Percentiles rank a stretch among this genome's conserved stretches.
Conservation (phyloP, 202 grass and related monocot genomes). For the Cymbopogon flexuosus region DNA sequence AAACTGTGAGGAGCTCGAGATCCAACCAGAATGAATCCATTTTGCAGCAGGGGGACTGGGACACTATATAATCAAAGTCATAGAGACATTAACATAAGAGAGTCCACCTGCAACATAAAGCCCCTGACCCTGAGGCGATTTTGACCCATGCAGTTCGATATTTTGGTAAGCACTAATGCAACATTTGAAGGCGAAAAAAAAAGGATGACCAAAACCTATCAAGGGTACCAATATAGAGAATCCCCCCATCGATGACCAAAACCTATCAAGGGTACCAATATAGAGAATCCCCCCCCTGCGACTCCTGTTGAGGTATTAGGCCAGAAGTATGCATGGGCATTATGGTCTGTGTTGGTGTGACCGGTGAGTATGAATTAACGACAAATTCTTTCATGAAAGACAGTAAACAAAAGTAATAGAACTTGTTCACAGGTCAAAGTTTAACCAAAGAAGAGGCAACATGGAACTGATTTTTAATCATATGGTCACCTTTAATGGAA, state of each 20-base stretch:
- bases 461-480: not conserved
- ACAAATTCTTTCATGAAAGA: slow-evolving; percentile 16
- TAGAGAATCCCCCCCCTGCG: not conserved
- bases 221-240: not conserved
- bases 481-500: slow-evolving; percentile 75
- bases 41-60: not conserved
- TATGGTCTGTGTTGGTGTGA: not conserved
- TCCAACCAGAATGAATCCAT: not conserved
- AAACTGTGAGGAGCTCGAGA: not conserved
- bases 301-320: not conserved
- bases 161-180: not conserved
- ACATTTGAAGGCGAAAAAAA: not conserved
- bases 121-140: not conserved
- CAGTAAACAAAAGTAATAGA: not conserved
- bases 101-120: not conserved
- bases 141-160: not conserved
- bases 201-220: not conserved
- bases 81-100: not conserved
- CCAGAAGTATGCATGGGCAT: not conserved
- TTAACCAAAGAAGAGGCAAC: not conserved
- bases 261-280: not conserved
- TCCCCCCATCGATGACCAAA: not conserved
- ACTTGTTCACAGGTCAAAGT: not conserved
- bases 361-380: not conserved
- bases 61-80: not conserved